Percentiles rank a stretch among this genome's conserved stretches.
phyloP scores from a whole-genome alignment of 176 grass and related monocot genomes.

The Avena sativa region DNA sequence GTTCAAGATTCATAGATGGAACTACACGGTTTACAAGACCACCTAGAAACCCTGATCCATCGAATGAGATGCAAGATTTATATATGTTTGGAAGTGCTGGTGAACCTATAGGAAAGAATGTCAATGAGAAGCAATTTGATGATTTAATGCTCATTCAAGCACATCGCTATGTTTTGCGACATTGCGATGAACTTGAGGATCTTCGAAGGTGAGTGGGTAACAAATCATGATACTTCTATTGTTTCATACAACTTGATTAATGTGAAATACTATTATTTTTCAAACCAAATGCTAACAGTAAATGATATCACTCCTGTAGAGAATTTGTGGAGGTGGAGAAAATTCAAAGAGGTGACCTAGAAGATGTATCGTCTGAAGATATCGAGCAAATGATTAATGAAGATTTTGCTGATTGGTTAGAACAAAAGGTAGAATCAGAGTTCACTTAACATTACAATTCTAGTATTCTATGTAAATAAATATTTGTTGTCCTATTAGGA shows the following conservation, averaged over 20 bases:
- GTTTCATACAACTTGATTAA: neutral
- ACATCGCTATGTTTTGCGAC: slow-evolving; percentile 12
- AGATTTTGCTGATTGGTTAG: slow-evolving; percentile 12
- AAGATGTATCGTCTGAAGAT: neutral
- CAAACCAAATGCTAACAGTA: neutral
- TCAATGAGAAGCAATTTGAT: neutral
- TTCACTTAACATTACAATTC: neutral
- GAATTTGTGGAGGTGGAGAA: neutral
- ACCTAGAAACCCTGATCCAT: no score
- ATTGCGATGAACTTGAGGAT: slow-evolving; percentile 12
- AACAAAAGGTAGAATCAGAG: neutral
- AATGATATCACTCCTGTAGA: neutral
- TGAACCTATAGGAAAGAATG: neutral
- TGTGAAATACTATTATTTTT: neutral
- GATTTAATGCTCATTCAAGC: neutral
- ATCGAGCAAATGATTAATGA: neutral
- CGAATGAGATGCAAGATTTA: no score
- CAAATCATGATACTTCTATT: neutral
- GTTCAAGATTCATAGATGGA: no score
- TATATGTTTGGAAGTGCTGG: neutral
- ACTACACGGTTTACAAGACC: no score
- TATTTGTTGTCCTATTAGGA: neutral
- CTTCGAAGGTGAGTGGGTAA: neutral
- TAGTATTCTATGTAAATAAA: neutral
- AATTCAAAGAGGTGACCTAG: neutral